Conservation (phyloP, 2,329 filamentous ascomycete genomes). For the Neofusicoccum sp. region DNA sequence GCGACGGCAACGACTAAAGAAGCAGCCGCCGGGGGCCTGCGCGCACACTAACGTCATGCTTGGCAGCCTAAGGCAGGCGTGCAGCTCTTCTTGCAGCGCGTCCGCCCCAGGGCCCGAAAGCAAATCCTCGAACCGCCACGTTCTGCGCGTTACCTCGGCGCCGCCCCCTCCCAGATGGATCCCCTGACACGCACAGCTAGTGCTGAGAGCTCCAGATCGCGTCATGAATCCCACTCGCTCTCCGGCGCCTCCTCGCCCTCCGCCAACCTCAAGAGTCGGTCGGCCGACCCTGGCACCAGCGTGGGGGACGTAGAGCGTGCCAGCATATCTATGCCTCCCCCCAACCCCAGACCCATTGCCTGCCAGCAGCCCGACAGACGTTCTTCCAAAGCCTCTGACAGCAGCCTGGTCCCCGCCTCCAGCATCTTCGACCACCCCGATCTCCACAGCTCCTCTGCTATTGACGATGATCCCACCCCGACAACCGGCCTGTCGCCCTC, state of each 20-base stretch:
- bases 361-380: conserved; percentile 47
- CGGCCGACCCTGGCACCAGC: conserved; percentile 63
- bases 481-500: conserved; percentile 52
- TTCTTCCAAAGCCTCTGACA: conserved; percentile 48
- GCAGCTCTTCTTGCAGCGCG: conserved; percentile 12
- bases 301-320: conserved; percentile 61
- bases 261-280: conserved; percentile 57
- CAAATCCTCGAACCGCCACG: conserved; percentile 19
- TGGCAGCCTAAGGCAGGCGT: conserved; percentile 9
- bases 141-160: conserved; percentile 21
- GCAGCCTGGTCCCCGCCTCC: conserved; percentile 25
- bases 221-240: conserved; percentile 44
- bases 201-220: conserved; percentile 43
- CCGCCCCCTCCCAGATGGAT: conserved; percentile 21
- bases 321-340: conserved; percentile 67
- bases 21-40: not conserved
- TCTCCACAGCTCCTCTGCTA: conserved; percentile 44
- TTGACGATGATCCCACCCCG: conserved; percentile 51
- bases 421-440: conserved; percentile 27
- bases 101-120: conserved; percentile 1
- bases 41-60: conserved; percentile 15
- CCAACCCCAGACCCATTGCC: conserved; percentile 46
- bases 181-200: conserved; percentile 39
- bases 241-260: conserved; percentile 49
- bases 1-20: conserved; percentile 1